Evolutionary conservation across 345 rosid species (phyloP), one percentile per base, ranked within the genome.

Genomic region (Linum tenue): DNA sequence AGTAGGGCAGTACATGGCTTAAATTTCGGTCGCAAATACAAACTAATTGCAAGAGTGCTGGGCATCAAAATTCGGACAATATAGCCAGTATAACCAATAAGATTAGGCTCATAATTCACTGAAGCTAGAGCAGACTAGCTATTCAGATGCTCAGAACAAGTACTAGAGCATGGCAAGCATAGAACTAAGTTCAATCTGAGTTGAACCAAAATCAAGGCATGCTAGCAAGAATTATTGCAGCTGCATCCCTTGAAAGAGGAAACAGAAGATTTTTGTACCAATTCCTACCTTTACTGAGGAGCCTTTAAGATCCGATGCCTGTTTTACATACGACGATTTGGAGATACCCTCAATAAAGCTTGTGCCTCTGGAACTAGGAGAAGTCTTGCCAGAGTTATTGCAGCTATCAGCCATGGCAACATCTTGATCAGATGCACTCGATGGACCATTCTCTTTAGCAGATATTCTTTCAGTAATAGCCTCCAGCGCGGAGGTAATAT

Each of bases 401-500:
- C 90, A 83, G 70, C 92, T 88, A 77, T 95, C 99, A 67, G 95
- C 71, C 99, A 95, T 95, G 7, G 95, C 76, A 67, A 89, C 91
- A 82, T 95, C 99, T 70, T 67, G 90, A 78, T 95, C 97, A 60
- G 92, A 79, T 69, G 77, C 77, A 66, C 72, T 80, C 8, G 82
- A 55, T 74, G 90, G 86, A 42, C 94, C 90, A 73, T 84, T 95
- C 70, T 95, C 99, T 78, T 89, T 95, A 5, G 87, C 76, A 76
- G 99, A 89, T 56, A 76, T 77, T 80, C 89, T 89, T 80, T 91
- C 99, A 55, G 94, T 82, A 65, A 81, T 79, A 69, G 71, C 80
- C 65, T 91, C 94, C 85, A 91, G 75, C 39, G 96, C 86, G 56
- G 91, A 73, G 64, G 87, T 75, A 66, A 95, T 91, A 69, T 82